These are phyloP conservation scores for Ogataea neopini DNA, from an alignment of 805 yeast species.

Conservation along the genomic window DNA sequence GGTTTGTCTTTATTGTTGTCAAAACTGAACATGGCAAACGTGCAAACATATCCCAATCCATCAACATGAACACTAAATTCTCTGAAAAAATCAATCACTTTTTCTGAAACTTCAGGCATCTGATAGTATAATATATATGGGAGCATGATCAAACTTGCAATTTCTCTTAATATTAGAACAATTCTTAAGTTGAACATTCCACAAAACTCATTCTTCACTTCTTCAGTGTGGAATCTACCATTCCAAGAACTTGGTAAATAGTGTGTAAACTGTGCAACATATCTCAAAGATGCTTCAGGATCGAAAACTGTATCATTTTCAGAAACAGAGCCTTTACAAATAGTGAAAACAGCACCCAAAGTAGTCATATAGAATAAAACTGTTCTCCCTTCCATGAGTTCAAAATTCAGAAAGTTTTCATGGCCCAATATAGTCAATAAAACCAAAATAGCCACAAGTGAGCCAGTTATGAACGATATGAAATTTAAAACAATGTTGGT, in stretches of 20 bases:
- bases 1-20: constrained; percentile 51
- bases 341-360: constrained; percentile 86
- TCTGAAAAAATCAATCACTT: constrained; percentile 85
- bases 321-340: constrained; percentile 70
- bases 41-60: constrained; percentile 92
- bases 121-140: constrained; percentile 91
- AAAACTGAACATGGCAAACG: constrained; percentile 88
- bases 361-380: constrained; percentile 86
- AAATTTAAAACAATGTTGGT: constrained; percentile 57
- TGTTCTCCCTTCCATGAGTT: constrained; percentile 76
- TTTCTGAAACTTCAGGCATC: constrained; percentile 69
- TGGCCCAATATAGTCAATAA: constrained; percentile 79
- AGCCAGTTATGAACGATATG: constrained; percentile 76
- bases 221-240: constrained; percentile 78
- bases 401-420: constrained; percentile 87
- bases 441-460: constrained; percentile 86
- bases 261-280: constrained; percentile 86
- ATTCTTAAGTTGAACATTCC: constrained; percentile 73
- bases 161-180: constrained; percentile 69
- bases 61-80: constrained; percentile 89
- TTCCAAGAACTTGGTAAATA: constrained; percentile 88
- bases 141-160: constrained; percentile 77
- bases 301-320: constrained; percentile 73
- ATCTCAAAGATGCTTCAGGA: constrained; percentile 82
- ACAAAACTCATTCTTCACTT: constrained; percentile 82